phyloP scores from a whole-genome alignment of 768 basidiomycete genomes.

The Suillus spraguei region DNA sequence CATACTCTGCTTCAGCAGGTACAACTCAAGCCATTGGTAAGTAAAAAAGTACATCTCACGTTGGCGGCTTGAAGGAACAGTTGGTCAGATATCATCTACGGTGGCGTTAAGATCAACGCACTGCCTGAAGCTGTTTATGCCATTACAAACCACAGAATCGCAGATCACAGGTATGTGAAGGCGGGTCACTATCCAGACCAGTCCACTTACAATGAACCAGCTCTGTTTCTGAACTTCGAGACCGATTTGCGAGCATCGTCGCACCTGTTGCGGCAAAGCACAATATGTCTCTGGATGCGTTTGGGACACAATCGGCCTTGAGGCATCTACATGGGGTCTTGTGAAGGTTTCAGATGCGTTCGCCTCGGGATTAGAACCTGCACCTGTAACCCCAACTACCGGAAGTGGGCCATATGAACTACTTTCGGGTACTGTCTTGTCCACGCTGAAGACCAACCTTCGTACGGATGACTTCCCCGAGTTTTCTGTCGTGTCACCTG shows the following conservation, averaged over 20 bases:
- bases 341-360: conserved; percentile 42
- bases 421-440: conserved; percentile 46
- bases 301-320: conserved; percentile 35
- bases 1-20: conserved; percentile 22
- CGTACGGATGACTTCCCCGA: conserved; percentile 24
- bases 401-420: conserved; percentile 40
- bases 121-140: conserved; percentile 45
- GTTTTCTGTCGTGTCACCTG: conserved; percentile 40
- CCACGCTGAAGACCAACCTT: conserved; percentile 37
- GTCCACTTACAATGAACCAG: neutral
- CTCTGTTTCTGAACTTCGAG: conserved; percentile 18
- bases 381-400: conserved; percentile 43
- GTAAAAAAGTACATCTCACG: conserved; percentile 31
- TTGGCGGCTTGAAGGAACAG: conserved; percentile 24
- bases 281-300: conserved; percentile 44
- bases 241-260: conserved; percentile 15
- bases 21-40: conserved; percentile 33
- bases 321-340: conserved; percentile 35
- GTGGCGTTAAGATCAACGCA: conserved; percentile 48
- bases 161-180: conserved; percentile 30
- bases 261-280: conserved; percentile 30
- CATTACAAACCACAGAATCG: conserved; percentile 37
- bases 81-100: conserved; percentile 44
- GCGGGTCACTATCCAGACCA: neutral
- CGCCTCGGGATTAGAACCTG: conserved; percentile 37